Conservation (phyloP, 257 asterid genomes). For the Gynochthodes officinalis region DNA sequence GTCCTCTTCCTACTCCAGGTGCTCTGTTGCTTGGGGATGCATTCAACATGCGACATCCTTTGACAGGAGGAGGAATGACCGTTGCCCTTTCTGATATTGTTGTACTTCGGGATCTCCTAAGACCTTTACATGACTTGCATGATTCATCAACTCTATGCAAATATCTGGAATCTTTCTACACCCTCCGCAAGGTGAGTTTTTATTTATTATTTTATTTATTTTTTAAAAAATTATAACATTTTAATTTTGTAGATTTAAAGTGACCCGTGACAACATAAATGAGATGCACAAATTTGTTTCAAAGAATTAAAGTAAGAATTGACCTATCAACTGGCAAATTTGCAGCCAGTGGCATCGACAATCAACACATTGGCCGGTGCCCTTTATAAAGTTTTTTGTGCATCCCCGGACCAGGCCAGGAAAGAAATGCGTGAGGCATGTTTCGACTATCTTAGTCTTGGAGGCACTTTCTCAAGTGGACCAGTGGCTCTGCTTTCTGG, state of each 20-base stretch:
- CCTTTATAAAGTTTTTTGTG: constrained; percentile 62
- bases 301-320: not conserved
- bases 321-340: not conserved
- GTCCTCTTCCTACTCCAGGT: constrained; percentile 37
- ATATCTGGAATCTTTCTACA: constrained; percentile 34
- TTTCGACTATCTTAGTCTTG: constrained; percentile 67
- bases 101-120: constrained; percentile 29
- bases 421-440: constrained; percentile 69
- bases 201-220: too few relatives aligned
- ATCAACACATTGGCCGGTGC: constrained; percentile 83
- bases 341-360: constrained; percentile 83
- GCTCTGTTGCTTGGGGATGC: constrained; percentile 40
- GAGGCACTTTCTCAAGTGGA: constrained; percentile 57
- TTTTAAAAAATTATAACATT: too few relatives aligned
- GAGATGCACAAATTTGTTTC: not conserved
- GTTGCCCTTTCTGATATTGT: constrained; percentile 39
- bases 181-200: constrained; percentile 32
- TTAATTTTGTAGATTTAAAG: not conserved
- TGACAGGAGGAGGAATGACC: constrained; percentile 46
- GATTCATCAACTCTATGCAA: constrained; percentile 23
- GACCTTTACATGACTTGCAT: constrained; percentile 23
- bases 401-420: constrained; percentile 68
- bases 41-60: constrained; percentile 42
- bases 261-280: not conserved
- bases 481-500: constrained; percentile 69